These are phyloP conservation scores for Naganishia sp. DNA, from an alignment of 1,284 basidiomycete species.

Conservation along the genomic window DNA sequence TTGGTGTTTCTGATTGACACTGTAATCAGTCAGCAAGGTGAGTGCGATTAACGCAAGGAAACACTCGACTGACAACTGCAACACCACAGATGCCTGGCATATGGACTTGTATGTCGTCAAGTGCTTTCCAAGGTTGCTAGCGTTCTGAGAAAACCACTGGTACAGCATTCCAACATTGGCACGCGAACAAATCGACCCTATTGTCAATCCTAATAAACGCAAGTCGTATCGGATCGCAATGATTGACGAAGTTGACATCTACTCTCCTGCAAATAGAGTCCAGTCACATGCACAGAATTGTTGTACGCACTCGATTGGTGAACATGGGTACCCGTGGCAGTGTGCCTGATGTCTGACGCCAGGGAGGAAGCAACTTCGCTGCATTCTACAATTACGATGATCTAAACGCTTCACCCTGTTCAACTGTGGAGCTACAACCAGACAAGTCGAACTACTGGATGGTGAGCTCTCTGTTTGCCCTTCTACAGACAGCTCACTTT, in stretches of 20 bases:
- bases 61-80: neutral
- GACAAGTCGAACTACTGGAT: slow-evolving; percentile 44
- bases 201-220: slow-evolving; percentile 29
- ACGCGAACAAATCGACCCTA: slow-evolving; percentile 17
- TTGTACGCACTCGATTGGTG: neutral
- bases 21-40: slow-evolving; percentile 10
- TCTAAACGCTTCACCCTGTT: slow-evolving; percentile 37
- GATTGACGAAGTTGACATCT: too few relatives aligned
- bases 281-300: slow-evolving; percentile 33
- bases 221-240: too few relatives aligned
- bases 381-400: slow-evolving; percentile 41
- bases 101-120: slow-evolving; percentile 22
- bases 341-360: neutral
- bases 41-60: neutral
- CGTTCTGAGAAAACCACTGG: neutral
- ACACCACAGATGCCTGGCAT: slow-evolving; percentile 28
- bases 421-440: slow-evolving; percentile 37
- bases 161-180: slow-evolving; percentile 1
- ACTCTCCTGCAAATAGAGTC: neutral
- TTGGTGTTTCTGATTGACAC: neutral
- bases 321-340: neutral
- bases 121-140: neutral
- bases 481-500: neutral
- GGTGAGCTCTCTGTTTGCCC: neutral
- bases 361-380: slow-evolving; percentile 37